These are phyloP conservation scores for Fusarium sp. DNA, from an alignment of 2,329 filamentous ascomycete genomes.

Conservation along the genomic window DNA sequence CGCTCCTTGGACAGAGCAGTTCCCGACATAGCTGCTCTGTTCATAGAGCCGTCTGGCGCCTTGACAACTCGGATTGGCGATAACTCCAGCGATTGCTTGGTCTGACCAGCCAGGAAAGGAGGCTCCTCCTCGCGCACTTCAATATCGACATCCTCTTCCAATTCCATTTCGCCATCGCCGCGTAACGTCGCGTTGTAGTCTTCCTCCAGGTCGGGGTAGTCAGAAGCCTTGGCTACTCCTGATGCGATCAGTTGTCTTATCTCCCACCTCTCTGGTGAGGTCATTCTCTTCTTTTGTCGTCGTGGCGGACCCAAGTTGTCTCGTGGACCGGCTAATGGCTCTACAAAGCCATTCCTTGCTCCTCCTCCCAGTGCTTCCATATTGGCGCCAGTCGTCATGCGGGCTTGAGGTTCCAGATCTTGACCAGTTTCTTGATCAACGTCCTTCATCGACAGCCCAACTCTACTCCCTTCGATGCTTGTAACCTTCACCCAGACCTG, in stretches of 20 bases:
- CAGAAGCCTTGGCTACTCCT: conserved; percentile 89
- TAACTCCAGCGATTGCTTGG: conserved; percentile 93
- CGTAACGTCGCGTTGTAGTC: conserved; percentile 90
- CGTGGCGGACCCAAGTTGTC: conserved; percentile 59
- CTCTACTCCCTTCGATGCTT: conserved; percentile 74
- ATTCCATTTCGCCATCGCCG: conserved; percentile 87
- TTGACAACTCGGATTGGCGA: conserved; percentile 97
- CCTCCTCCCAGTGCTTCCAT: conserved; percentile 81
- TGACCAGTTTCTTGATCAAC: conserved; percentile 90
- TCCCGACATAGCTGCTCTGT: conserved; percentile 94
- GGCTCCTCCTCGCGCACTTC: conserved; percentile 97
- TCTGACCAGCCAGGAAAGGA: conserved; percentile 94
- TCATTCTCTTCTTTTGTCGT: conserved; percentile 89
- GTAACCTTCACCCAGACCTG: conserved; percentile 92
- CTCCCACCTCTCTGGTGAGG: conserved; percentile 96
- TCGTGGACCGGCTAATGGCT: conserved; percentile 51
- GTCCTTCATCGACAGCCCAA: conserved; percentile 96
- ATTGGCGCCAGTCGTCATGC: conserved; percentile 91
- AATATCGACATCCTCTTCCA: conserved; percentile 97
- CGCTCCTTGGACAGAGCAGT: conserved; percentile 90
- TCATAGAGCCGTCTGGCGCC: conserved; percentile 97
- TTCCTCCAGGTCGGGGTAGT: conserved; percentile 94
- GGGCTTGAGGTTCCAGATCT: conserved; percentile 82
- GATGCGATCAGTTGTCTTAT: conserved; percentile 97
- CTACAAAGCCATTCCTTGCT: conserved; percentile 68